Evolutionary conservation across 441 rosid species (phyloP), one percentile per base, ranked within the genome.

Genomic region (Populus hybrid): DNA sequence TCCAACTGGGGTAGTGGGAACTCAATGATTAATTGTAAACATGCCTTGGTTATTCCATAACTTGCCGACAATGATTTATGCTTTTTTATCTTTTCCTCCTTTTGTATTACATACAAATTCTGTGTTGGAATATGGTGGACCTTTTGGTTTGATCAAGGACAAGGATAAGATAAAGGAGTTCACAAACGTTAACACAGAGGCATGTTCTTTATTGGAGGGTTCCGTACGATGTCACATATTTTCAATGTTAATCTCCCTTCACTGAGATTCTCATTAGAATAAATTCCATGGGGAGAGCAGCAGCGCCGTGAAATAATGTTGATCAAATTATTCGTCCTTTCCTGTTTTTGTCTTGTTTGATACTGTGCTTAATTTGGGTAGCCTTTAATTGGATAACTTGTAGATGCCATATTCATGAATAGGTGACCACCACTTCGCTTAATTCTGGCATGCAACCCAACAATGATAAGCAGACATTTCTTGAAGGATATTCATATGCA

Each of bases 161-260:
- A 78, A 73, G 74, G 74, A 50, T 68, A 74, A 76, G 79, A 78
- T 31, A 77, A 69, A 69, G 23, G 65, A 65, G 45, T 72, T 83
- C 20, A 75, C 78, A 81, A 86, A 87, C 84, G 88, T 84, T 83
- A 74, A 83, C 77, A 77, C 83, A 82, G 78, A 76, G 85, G 86
- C 84, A 81, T 85, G 87, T 82, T 86, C 85, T 81, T 74, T 82
- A 82, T 75, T 77, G 78, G 65, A 73, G 76, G 78, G 85, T 86
- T 78, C 87, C 81, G 71, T 84, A 29, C 72, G 83, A 85, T 79
- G 73, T 74, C 77, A 64, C 76, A 42, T 69, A 66, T 77, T 81
- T 78, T 69, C 21, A 16, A 10, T 67, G 8, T 75, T 65, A 74
- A 76, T 77, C 84, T 72, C 70, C 78, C 82, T 81, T 31, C 38